A percentile compares a stretch with the other conserved stretches of the same genome.
Conservation (phyloP, 306 rosid species). For the Ormosia emarginata region DNA sequence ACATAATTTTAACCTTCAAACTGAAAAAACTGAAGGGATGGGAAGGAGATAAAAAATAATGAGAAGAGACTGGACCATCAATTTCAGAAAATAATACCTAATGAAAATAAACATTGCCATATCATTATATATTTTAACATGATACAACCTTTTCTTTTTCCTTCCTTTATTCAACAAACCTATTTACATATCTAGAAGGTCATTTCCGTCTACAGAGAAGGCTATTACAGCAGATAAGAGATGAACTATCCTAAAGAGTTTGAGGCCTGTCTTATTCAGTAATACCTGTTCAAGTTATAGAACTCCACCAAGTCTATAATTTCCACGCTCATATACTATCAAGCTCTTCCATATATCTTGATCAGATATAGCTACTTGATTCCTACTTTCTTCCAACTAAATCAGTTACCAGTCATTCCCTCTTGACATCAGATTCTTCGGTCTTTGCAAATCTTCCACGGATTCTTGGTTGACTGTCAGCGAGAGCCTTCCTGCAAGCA, state of each 20-base stretch:
- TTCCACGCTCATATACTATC: conserved; percentile 12
- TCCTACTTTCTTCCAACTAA: conserved; percentile 30
- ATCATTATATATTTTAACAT: conserved; percentile 24
- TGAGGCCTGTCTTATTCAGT: conserved; percentile 37
- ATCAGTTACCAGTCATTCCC: conserved; percentile 38
- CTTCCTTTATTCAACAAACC: conserved; percentile 59
- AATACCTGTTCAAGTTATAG: conserved; percentile 13
- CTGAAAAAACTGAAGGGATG: background rate
- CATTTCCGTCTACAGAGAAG: conserved; percentile 33
- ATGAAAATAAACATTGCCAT: conserved; percentile 9
- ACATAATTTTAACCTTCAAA: background rate
- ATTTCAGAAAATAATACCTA: background rate
- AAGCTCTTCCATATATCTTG: conserved; percentile 30
- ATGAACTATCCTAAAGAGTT: conserved; percentile 17
- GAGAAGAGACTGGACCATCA: background rate
- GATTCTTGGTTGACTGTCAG: conserved; percentile 95
- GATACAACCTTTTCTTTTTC: conserved; percentile 24
- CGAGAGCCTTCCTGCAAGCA: conserved; percentile 98
- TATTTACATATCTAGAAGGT: conserved; percentile 61
- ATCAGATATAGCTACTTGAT: conserved; percentile 31
- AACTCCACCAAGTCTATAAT: conserved; percentile 10
- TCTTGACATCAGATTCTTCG: conserved; percentile 55
- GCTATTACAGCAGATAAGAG: conserved; percentile 37
- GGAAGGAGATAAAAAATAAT: background rate
- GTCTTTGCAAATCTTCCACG: conserved; percentile 97